Base-by-base conservation (phyloP, 2,329 filamentous ascomycete genomes). In the Dactylellina parvicollis region DNA sequence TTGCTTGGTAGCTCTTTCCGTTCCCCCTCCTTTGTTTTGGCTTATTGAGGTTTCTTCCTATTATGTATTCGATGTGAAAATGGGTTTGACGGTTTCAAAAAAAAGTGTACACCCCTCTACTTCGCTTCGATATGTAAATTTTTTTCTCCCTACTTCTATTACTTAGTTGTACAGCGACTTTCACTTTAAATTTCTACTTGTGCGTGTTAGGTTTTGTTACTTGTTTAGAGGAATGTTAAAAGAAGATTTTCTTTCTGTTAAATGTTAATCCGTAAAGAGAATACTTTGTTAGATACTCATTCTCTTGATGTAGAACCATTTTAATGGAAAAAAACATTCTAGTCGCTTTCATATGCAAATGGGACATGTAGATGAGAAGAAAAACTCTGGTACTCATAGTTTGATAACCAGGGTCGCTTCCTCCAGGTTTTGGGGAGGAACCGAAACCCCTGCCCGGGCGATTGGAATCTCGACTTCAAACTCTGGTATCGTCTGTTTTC, bases 71-170 rank as follows among this genome's bases (percentile, higher is more conserved):
- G 59, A 47, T 72, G 67, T 65, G 67, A 71, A 57, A 62, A 67
- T 34, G 62, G 59, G 52, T 42, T 57, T 52, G 52, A 59, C 18
- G 62, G 38, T 67, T 49, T 40, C 7, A 42, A 49, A 30, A 40
- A 66, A 67, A 56, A 46, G 62, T 44, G 44, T 52, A 59, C 44
- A 10, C 22, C 20, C 50, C 36, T 30, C n/a, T 30, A 32, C 30
- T 72, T 72, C 59, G 38, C 57, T 72, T 72, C 67, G 52, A 47
- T 65, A 47, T 72, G 67, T 72, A 72, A 65, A 65, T 57, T 72
- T 52, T 62, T 36, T 38, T 52, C 12, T 40, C 20, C 9, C 16
- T 38, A 30, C 28, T 56, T 61, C 10, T 22, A 16, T 42, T 10
- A 14, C 54, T 44, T 3, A 10, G 20, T 7, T 7, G 52, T 42